A percentile compares a stretch with the other conserved stretches of the same genome.
These are phyloP conservation scores for Tetracentron sinense DNA, from an alignment of 164 flowering plant genomes.

Conservation along the genomic window DNA sequence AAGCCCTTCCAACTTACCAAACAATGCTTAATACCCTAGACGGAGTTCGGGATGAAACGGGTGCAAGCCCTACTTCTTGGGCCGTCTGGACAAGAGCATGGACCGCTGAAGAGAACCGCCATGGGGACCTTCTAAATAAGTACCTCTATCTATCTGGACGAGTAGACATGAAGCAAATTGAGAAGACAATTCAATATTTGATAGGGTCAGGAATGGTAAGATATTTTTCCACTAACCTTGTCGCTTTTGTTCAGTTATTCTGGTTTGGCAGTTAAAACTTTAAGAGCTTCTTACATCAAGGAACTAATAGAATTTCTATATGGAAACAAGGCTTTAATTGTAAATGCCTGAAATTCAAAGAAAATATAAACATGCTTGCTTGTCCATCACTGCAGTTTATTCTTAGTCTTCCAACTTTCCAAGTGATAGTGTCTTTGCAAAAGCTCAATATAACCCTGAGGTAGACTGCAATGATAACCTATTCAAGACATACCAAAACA, in stretches of 20 bases:
- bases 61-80: constrained; percentile 74
- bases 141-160: constrained; percentile 64
- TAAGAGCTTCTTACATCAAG: not conserved
- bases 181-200: constrained; percentile 70
- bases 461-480: no score
- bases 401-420: no score
- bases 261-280: no score
- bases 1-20: constrained; percentile 59
- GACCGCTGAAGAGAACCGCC: constrained; percentile 66
- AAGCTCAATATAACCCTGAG: no score
- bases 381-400: no score
- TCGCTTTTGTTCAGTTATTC: no score
- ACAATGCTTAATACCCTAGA: constrained; percentile 68
- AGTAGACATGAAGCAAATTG: constrained; percentile 69
- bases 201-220: constrained; percentile 81
- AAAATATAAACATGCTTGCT: no score
- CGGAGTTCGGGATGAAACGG: constrained; percentile 65
- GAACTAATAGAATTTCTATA: not conserved
- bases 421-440: no score
- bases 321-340: no score
- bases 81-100: constrained; percentile 76
- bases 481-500: no score
- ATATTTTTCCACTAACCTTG: not conserved
- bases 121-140: constrained; percentile 61
- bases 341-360: no score